phyloP scores from a whole-genome alignment of 768 basidiomycete genomes.

The Lactifluus volemus region DNA sequence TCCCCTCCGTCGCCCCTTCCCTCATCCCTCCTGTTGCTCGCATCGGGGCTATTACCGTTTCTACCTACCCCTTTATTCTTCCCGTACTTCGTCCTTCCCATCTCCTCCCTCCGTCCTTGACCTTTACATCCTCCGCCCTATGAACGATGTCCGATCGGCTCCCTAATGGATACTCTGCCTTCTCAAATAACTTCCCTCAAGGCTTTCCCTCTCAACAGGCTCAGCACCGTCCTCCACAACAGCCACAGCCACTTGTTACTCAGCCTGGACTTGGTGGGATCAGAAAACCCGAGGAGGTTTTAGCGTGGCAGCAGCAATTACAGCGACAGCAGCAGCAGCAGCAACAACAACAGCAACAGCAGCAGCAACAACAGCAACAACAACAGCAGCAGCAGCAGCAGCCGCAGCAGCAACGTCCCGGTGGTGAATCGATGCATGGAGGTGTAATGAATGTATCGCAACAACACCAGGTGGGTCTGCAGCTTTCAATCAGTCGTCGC shows the following conservation, averaged over 20 bases:
- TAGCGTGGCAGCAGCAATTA: constrained; percentile 12
- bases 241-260: constrained; percentile 10
- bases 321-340: constrained; percentile 1
- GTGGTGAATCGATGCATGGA: constrained; percentile 10
- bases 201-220: constrained; percentile 13
- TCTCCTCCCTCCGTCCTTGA: constrained; percentile 8
- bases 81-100: not conserved
- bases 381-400: constrained; percentile 12
- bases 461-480: constrained; percentile 11
- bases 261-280: constrained; percentile 16
- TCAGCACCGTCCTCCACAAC: constrained; percentile 12
- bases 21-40: constrained; percentile 7
- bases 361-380: constrained; percentile 4
- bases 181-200: constrained; percentile 15
- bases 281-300: constrained; percentile 7
- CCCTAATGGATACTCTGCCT: constrained; percentile 15
- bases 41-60: not conserved
- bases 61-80: not conserved
- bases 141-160: constrained; percentile 21
- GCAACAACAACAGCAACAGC: constrained; percentile 1
- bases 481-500: not conserved
- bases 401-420: constrained; percentile 6
- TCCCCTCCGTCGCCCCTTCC: constrained; percentile 14
- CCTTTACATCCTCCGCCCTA: constrained; percentile 14
- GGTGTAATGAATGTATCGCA: not conserved